Evolutionary conservation across 495 filamentous ascomycete genomes (phyloP), one percentile per base, ranked within the genome.

Genomic region (Pseudoneurospora amorphoporcata): DNA sequence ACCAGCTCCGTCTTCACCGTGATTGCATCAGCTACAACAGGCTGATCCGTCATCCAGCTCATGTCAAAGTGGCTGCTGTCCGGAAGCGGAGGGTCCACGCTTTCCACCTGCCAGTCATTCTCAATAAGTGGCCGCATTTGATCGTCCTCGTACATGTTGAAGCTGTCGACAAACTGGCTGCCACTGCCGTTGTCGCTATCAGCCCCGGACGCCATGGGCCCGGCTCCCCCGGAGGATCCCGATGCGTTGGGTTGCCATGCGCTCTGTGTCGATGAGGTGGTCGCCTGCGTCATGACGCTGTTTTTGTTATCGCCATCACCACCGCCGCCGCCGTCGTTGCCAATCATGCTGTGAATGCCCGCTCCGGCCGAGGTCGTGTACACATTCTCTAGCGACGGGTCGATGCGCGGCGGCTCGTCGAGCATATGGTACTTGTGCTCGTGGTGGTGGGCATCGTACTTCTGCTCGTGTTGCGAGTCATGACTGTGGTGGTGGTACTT

Each of bases 51-150:
- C 29, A 65, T 65, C 78, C 78, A 80, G 68, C 69, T 75, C 43
- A 65, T 72, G 37, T 79, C 78, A 38, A 78, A 77, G 38, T 78
- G 75, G 23, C 70, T 70, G 14, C 53, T 47, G 3, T 79, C 79
- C n/a, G 73, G 41, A 35, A 65, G 53, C 53, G 53, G 53, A 65
- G 53, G 53, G 53, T 65, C 53, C 29, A 65, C 53, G 14, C 29
- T 65, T 65, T 35, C 29, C 32, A 65, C 53, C 35, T 65, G 53
- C 53, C 53, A 65, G 53, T 65, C 29, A 8, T 29, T 29, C 53
- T 6, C 29, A 23, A 23, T 65, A 12, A 37, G 53, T 23, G 6
- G 23, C 53, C 53, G 53, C 53, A 61, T 65, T 12, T 35, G 53
- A 5, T 65, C 53, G 53, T 65, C 53, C 53, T 65, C 29, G 29